phyloP scores from a whole-genome alignment of 2,329 filamentous ascomycete genomes.

The Mycosphaerella sp. region DNA sequence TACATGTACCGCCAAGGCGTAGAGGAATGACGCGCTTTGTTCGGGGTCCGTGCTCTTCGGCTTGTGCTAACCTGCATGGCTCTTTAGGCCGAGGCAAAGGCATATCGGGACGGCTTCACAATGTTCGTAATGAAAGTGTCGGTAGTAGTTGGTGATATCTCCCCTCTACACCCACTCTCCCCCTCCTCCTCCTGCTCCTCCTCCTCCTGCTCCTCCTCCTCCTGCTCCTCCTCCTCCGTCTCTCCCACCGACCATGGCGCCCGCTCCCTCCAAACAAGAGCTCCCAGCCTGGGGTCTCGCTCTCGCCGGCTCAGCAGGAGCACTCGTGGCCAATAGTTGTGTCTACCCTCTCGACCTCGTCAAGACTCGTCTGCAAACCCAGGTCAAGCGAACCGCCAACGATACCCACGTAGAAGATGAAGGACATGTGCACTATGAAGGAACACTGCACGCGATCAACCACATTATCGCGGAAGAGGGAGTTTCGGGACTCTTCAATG shows the following conservation, averaged over 20 bases:
- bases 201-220: too few relatives aligned
- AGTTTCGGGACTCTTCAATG: constrained; percentile 73
- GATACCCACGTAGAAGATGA: constrained; percentile 35
- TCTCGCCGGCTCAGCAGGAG: constrained; percentile 84
- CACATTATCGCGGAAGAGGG: constrained; percentile 82
- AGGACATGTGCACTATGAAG: constrained; percentile 68
- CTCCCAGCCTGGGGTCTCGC: constrained; percentile 90
- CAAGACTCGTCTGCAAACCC: constrained; percentile 93
- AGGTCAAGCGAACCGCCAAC: constrained; percentile 59
- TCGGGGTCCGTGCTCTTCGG: too few relatives aligned
- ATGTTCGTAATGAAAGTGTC: too few relatives aligned
- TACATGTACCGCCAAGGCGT: too few relatives aligned
- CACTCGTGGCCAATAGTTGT: constrained; percentile 87
- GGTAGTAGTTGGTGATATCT: too few relatives aligned
- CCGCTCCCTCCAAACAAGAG: constrained; percentile 41
- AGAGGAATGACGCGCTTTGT: too few relatives aligned
- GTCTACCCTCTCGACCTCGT: constrained; percentile 97
- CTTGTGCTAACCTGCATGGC: too few relatives aligned
- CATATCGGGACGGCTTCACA: too few relatives aligned
- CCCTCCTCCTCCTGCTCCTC: too few relatives aligned
- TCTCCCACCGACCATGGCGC: constrained; percentile 18
- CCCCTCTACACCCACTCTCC: too few relatives aligned
- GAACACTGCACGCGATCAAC: constrained; percentile 78
- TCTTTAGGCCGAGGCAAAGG: too few relatives aligned
- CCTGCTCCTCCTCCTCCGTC: too few relatives aligned